Evolutionary conservation across 2,329 filamentous ascomycete genomes (phyloP).

Genomic region (Talaromyces sp.): DNA sequence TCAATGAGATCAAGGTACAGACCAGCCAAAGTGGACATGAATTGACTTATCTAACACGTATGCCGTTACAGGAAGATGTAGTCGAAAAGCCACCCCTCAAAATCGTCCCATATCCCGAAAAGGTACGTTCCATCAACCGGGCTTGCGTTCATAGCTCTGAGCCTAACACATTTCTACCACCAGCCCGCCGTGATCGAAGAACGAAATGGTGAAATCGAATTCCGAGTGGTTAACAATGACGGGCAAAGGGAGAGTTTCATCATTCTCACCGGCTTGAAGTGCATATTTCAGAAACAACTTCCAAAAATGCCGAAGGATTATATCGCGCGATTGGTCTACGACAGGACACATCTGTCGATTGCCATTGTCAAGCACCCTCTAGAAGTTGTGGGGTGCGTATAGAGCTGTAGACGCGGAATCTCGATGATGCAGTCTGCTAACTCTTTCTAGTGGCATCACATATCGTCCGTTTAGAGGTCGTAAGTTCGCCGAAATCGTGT

Average conservation of each 20-base stretch:
- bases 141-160: neutral
- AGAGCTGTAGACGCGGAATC: conserved; percentile 18
- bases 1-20: conserved; percentile 34
- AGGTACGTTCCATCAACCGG: conserved; percentile 52
- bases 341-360: conserved; percentile 91
- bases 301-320: conserved; percentile 99
- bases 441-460: conserved; percentile 71
- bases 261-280: conserved; percentile 92
- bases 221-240: conserved; percentile 97
- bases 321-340: conserved; percentile 94
- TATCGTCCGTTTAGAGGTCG: conserved; percentile 91
- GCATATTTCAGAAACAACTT: conserved; percentile 96
- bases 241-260: conserved; percentile 82
- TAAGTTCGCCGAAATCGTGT: conserved; percentile 96
- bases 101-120: conserved; percentile 83
- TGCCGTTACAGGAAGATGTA: conserved; percentile 27
- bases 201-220: conserved; percentile 89
- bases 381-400: conserved; percentile 70
- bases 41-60: neutral
- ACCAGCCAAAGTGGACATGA: neutral
- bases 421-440: conserved; percentile 1
- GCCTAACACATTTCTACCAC: conserved; percentile 24
- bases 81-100: conserved; percentile 54
- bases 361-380: conserved; percentile 96
- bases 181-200: conserved; percentile 90